phyloP scores from a whole-genome alignment of 2,329 filamentous ascomycete genomes.

The Ophiostoma ips region DNA sequence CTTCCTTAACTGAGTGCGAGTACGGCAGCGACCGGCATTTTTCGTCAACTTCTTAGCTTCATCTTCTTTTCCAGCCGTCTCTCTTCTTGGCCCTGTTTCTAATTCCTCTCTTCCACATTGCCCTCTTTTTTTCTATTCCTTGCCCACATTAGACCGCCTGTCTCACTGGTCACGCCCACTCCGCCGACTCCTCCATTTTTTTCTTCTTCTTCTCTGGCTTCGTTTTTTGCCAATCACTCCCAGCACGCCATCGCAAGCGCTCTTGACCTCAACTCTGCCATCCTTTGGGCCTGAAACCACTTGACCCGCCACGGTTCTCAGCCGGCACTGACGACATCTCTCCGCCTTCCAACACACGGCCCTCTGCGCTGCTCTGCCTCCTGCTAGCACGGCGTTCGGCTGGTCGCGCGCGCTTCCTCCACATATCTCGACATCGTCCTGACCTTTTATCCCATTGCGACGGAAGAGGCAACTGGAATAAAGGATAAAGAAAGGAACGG shows the following conservation, averaged over 20 bases:
- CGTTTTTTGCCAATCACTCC: not conserved
- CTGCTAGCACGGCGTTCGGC: not conserved
- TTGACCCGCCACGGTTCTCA: not conserved
- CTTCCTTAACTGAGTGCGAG: not conserved
- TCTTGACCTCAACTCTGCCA: slow-evolving; percentile 8
- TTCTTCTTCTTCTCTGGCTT: not conserved
- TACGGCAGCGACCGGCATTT: not conserved
- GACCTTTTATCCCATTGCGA: not conserved
- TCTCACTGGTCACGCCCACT: not conserved
- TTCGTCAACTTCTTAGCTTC: not conserved
- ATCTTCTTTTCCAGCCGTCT: not conserved
- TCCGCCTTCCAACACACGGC: no score
- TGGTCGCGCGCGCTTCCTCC: not conserved
- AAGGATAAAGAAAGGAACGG: not conserved
- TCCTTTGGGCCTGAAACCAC: not conserved
- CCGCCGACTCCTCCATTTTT: slow-evolving; percentile 3
- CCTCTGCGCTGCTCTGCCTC: not conserved
- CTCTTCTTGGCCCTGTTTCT: not conserved
- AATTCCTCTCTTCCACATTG: not conserved
- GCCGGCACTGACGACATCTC: slow-evolving; percentile 10
- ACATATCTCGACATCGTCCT: not conserved
- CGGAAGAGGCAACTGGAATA: not conserved
- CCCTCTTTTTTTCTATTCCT: not conserved
- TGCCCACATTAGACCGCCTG: not conserved
- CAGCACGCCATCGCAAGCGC: slow-evolving; percentile 13